These are phyloP conservation scores for Stropharia rugosoannulata DNA, from an alignment of 768 basidiomycete species.

Conservation along the genomic window DNA sequence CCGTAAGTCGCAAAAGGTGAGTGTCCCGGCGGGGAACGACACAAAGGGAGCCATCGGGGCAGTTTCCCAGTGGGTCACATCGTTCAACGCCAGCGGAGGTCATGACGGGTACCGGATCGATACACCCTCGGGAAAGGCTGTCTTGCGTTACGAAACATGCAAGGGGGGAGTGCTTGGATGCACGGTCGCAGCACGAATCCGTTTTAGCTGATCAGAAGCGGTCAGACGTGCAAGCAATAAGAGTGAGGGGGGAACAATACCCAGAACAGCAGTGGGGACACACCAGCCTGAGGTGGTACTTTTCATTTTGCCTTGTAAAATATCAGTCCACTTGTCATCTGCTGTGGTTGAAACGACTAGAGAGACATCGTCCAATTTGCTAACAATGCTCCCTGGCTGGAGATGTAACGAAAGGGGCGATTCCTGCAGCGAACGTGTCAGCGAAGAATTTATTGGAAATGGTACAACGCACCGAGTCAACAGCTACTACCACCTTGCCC, in stretches of 20 bases:
- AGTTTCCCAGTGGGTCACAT: slow-evolving; percentile 39
- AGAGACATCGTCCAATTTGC: slow-evolving; percentile 59
- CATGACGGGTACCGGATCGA: slow-evolving; percentile 59
- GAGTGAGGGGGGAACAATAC: slow-evolving; percentile 9
- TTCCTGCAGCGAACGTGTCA: slow-evolving; percentile 32
- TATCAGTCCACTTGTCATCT: slow-evolving; percentile 45
- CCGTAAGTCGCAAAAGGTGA: slow-evolving; percentile 55
- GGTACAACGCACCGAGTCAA: slow-evolving; percentile 48
- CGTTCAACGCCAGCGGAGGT: slow-evolving; percentile 32
- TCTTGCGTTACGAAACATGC: slow-evolving; percentile 47
- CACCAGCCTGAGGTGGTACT: slow-evolving; percentile 59
- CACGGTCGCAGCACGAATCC: slow-evolving; percentile 22
- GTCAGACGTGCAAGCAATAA: neutral
- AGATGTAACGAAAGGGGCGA: slow-evolving; percentile 65
- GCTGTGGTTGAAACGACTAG: slow-evolving; percentile 31
- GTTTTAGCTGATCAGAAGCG: slow-evolving; percentile 15
- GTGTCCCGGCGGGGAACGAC: slow-evolving; percentile 48
- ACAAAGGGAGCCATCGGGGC: slow-evolving; percentile 43
- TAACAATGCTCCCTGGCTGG: slow-evolving; percentile 56
- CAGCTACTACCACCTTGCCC: slow-evolving; percentile 55
- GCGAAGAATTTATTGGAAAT: neutral
- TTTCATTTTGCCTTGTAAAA: slow-evolving; percentile 31
- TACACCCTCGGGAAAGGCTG: slow-evolving; percentile 38
- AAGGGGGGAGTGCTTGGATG: slow-evolving; percentile 19
- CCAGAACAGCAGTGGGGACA: slow-evolving; percentile 26